phyloP scores from a whole-genome alignment of 139 green algal genomes.

The Tetraselmis striata region DNA sequence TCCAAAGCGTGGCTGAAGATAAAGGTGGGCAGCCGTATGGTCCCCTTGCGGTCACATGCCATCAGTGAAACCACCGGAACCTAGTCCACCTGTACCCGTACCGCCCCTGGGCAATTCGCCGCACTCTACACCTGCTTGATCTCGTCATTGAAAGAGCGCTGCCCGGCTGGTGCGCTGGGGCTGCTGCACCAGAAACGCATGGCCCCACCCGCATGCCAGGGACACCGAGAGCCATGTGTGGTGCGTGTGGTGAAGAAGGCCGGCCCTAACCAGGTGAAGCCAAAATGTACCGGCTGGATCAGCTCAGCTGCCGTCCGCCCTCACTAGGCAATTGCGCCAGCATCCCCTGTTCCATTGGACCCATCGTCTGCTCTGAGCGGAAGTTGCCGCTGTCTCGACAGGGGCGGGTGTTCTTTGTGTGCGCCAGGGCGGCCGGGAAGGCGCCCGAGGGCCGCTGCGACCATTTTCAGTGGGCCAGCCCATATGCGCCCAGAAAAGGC shows the following conservation, averaged over 20 bases:
- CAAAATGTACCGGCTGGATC: too few relatives aligned
- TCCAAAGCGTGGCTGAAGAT: neutral
- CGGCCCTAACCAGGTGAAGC: neutral
- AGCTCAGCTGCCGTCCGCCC: too few relatives aligned
- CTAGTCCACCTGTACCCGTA: too few relatives aligned
- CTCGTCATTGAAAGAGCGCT: too few relatives aligned
- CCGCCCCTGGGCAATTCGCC: too few relatives aligned
- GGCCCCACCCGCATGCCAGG: neutral
- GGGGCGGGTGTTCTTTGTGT: neutral
- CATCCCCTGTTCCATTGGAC: too few relatives aligned
- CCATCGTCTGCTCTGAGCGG: too few relatives aligned
- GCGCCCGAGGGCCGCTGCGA: neutral
- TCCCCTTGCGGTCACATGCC: neutral
- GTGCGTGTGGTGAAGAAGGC: neutral
- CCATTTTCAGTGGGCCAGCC: neutral
- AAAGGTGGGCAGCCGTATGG: neutral
- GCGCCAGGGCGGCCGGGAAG: neutral
- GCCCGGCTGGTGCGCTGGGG: too few relatives aligned
- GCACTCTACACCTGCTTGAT: too few relatives aligned
- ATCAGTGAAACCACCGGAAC: too few relatives aligned
- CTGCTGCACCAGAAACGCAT: neutral
- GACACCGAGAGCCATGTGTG: neutral
- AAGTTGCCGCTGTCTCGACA: neutral
- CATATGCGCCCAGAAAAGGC: too few relatives aligned
- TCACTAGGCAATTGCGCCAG: too few relatives aligned